Conservation (phyloP, 331 rosid genomes). For the Rhamnella rubrinervis region DNA sequence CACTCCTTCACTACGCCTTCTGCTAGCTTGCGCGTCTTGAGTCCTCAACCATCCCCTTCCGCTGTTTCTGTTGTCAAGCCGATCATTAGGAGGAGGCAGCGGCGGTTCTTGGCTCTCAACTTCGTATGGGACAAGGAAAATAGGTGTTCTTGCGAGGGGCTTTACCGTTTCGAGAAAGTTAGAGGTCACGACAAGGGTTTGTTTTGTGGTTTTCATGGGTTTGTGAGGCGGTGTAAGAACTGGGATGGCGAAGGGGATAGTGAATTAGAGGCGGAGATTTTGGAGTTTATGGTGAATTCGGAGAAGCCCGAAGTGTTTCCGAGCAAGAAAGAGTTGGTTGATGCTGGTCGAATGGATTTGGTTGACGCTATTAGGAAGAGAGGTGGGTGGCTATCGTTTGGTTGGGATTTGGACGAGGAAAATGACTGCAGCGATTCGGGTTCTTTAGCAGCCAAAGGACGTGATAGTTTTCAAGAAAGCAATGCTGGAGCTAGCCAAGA, state of each 20-base stretch:
- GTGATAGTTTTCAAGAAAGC: conserved; percentile 5
- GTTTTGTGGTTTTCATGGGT: conserved; percentile 31
- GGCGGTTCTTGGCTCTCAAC: conserved; percentile 7
- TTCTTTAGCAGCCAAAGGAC: not conserved
- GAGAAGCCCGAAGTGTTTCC: conserved; percentile 66
- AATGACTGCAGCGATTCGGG: conserved; percentile 2
- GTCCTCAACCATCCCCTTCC: conserved; percentile 23
- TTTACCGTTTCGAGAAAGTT: conserved; percentile 4
- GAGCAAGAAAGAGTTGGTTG: conserved; percentile 61
- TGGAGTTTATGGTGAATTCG: conserved; percentile 81
- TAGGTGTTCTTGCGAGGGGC: conserved; percentile 20
- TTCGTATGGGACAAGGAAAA: conserved; percentile 17
- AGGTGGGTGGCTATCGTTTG: conserved; percentile 89
- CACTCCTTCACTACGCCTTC: conserved; percentile 37
- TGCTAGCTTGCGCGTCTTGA: conserved; percentile 10
- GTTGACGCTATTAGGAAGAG: conserved; percentile 53
- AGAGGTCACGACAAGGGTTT: conserved; percentile 20
- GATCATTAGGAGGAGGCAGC: conserved; percentile 7
- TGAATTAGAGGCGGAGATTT: conserved; percentile 61
- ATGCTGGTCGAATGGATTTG: conserved; percentile 78
- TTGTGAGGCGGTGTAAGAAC: conserved; percentile 49
- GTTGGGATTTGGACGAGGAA: conserved; percentile 61
- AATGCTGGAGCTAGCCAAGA: conserved; percentile 19
- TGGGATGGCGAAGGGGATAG: conserved; percentile 49
- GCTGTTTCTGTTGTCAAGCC: not conserved